Base-by-base conservation (phyloP, 2,329 filamentous ascomycete genomes). In the Penicillium janthinellum region DNA sequence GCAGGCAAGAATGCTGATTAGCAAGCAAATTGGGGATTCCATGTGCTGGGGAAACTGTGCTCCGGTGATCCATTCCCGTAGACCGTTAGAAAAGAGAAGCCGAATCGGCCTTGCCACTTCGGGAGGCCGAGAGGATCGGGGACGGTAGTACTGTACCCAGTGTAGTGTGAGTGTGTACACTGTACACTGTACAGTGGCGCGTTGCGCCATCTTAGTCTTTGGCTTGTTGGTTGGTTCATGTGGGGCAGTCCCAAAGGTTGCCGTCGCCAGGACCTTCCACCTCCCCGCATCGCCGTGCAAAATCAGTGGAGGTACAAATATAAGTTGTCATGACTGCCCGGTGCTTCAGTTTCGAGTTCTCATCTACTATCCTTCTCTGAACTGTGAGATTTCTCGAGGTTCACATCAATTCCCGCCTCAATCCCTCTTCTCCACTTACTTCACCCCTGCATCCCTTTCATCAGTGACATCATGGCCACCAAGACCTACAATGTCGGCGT, bases 401-500 rank as follows among this genome's bases (percentile, higher is more conserved):
- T 7, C 12, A 39, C 48, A 38, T 56, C 39, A 38, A 41, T 17
- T 70, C 78, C 39, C 76, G 57, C 11, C 28, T n/a, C 39, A 22
- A 47, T 20, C n/a, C 47, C 28, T 15, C 38, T 31, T 39, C 48
- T 39, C 22, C 53, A 58, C 47, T 22, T 14, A 17, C 22, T 44
- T 3, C 15, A 52, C 11, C 17, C 28, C 35, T 34, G 4, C 12
- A 20, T 22, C 48, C 14, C n/a, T 15, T 15, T 17, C 17, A 17
- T 22, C 10, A 17, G 49, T 52, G 49, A 54, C 59, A 71, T 41
- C 51, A 81, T 81, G 78, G 64, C 77, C 38, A 65, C 74, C 58
- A 81, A 80, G 69, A 75, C 73, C 20, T 83, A 79, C 72, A 87
- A 86, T 61, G 81, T 86, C 57, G 84, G 83, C 49, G 74, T 87